Evolutionary conservation across 768 basidiomycete genomes (phyloP).

Genomic region (Baorangia bicolor): DNA sequence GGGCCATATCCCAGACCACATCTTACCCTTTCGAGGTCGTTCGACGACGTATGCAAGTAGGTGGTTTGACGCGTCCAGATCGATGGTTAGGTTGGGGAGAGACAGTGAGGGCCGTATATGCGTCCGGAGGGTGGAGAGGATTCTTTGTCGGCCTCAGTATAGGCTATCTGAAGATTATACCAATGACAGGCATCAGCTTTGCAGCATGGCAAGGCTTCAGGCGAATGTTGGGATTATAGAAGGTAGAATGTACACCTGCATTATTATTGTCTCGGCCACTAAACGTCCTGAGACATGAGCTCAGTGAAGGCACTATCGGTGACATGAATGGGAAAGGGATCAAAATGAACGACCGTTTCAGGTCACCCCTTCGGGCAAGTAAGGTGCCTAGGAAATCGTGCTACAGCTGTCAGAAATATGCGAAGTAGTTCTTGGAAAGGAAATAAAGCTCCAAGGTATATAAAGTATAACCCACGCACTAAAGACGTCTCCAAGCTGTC

Average conservation of each 20-base stretch:
- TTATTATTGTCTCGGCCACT: neutral
- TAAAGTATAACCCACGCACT: neutral
- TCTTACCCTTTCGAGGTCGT: conserved; percentile 96
- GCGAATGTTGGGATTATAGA: conserved; percentile 29
- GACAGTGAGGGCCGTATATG: conserved; percentile 68
- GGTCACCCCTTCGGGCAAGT: neutral
- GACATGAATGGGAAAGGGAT: neutral
- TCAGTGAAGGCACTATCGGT: neutral
- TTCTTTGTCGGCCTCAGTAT: conserved; percentile 91
- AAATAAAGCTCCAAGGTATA: neutral
- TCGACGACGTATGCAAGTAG: conserved; percentile 92
- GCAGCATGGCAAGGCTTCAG: conserved; percentile 75
- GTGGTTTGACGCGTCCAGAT: conserved; percentile 75
- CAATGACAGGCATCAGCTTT: conserved; percentile 93
- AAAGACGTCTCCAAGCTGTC: neutral
- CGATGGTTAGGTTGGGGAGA: conserved; percentile 78
- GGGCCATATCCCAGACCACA: conserved; percentile 80
- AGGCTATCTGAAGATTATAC: conserved; percentile 92
- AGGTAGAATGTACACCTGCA: conserved; percentile 6
- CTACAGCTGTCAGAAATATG: too few relatives aligned
- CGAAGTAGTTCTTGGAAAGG: neutral
- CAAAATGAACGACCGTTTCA: neutral
- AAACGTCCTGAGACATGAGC: neutral
- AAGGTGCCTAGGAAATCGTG: neutral
- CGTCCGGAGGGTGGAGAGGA: conserved; percentile 71